phyloP scores from a whole-genome alignment of 192 early-diverging fungal genomes.

The Gryganskiella cystojenkinii region DNA sequence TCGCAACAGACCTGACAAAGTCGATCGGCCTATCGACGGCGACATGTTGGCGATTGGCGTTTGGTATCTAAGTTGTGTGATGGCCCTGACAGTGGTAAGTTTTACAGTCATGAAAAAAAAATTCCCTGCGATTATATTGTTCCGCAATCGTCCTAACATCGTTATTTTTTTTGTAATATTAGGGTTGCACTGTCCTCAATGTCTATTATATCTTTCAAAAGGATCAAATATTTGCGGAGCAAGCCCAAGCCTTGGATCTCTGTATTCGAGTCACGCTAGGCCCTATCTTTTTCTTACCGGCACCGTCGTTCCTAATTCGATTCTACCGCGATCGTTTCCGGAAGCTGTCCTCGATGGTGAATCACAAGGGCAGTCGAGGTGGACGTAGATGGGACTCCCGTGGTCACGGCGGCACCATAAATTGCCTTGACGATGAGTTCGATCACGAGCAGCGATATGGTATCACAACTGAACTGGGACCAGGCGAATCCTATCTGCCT shows the following conservation, averaged over 20 bases:
- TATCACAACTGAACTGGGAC: no score
- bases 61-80: slow-evolving; percentile 33
- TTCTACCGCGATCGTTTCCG: slow-evolving; percentile 21
- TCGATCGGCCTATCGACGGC: slow-evolving; percentile 22
- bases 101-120: no score
- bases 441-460: no score
- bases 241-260: slow-evolving; percentile 41
- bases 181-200: slow-evolving; percentile 16
- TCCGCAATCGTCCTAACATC: no score
- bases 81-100: slow-evolving; percentile 19
- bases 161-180: neutral
- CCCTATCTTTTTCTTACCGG: slow-evolving; percentile 30
- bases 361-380: no score
- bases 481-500: no score
- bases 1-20: slow-evolving; percentile 8
- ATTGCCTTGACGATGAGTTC: neutral
- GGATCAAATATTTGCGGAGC: slow-evolving; percentile 6
- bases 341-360: neutral
- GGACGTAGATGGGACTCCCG: no score
- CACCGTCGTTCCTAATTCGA: slow-evolving; percentile 21
- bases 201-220: slow-evolving; percentile 6
- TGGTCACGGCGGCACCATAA: neutral
- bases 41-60: slow-evolving; percentile 40
- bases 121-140: no score
- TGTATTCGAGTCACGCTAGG: slow-evolving; percentile 31